Evolutionary conservation across 768 basidiomycete species (phyloP), one percentile per base, ranked within the genome.

Genomic region (Tylopilus felleus): DNA sequence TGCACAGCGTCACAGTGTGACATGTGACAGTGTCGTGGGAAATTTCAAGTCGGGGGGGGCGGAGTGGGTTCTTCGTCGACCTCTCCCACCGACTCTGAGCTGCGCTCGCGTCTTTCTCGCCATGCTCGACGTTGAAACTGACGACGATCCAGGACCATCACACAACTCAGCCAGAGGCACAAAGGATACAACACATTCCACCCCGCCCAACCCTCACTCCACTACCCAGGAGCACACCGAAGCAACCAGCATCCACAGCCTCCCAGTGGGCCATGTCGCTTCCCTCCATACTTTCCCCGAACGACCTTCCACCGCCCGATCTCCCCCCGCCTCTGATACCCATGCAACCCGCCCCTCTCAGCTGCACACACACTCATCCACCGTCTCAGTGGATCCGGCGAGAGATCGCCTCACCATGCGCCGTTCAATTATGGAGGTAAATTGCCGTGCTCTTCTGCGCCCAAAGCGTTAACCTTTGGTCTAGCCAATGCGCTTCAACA

Each of bases 341-440:
- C 28, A 39, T 43, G 35, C 46, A 14, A 7, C 28, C 16, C 35
- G 4, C 8, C 36, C 45, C 25, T 28, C 46, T 16, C 57, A 56
- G 35, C 40, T 45, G 8, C 53, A 55, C 17, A 39, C 53, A 1
- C 65, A 55, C 12, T 56, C 53, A 5, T 39, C 69, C 12, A 51
- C 48, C 19, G 49, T 71, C 5, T 41, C 61, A 1, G 44, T 31
- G 5, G 54, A 52, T 27, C 52, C 68, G n/a, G 53, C 71, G 8
- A 67, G 70, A 44, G 76, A 78, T 54, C 70, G 76, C 21, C 65
- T 72, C 56, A 65, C 62, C 44, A 73, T 82, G 42, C 77, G 79
- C 60, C 76, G 85, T 51, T 78, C 84, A 14, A 71, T 74, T 17
- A 71, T 79, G 51, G 88, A 90, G 71, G 88, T 90, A 64, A 63